Conservation (phyloP, 2,329 filamentous ascomycete species). For the Mollisiaceae sp. region DNA sequence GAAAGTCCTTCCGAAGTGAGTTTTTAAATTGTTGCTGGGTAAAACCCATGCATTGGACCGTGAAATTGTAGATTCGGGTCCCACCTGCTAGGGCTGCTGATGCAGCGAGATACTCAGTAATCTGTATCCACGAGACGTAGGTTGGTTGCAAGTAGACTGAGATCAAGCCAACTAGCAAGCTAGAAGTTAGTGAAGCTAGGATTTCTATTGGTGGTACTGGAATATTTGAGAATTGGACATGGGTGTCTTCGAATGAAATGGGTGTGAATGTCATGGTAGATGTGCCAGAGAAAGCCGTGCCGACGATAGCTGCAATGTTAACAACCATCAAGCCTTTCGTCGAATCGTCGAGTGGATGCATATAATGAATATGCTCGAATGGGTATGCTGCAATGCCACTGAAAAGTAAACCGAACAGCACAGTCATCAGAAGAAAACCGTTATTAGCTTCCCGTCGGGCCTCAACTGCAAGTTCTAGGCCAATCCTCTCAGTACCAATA, state of each 20-base stretch:
- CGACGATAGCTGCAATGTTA: conserved; percentile 26
- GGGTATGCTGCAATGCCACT: conserved; percentile 27
- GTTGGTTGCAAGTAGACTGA: conserved; percentile 28
- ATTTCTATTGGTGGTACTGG: conserved; percentile 20
- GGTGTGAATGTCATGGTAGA: conserved; percentile 33
- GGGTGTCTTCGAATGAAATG: conserved; percentile 27
- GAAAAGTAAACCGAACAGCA: conserved; percentile 30
- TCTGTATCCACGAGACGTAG: conserved; percentile 31
- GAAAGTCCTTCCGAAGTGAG: not conserved
- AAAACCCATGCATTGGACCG: conserved; percentile 11
- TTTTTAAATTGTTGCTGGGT: conserved; percentile 17
- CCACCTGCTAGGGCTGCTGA: conserved; percentile 23
- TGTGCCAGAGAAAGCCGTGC: conserved; percentile 29
- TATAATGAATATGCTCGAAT: conserved; percentile 23
- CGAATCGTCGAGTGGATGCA: conserved; percentile 8
- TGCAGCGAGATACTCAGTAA: conserved; percentile 27
- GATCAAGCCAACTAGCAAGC: conserved; percentile 25
- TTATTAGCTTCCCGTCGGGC: conserved; percentile 29
- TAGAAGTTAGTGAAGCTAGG: conserved; percentile 25
- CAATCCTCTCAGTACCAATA: conserved; percentile 28
- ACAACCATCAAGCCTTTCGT: conserved; percentile 27
- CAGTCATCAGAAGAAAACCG: conserved; percentile 34
- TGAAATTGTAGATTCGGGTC: conserved; percentile 19
- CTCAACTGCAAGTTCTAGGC: conserved; percentile 18
- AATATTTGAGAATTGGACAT: conserved; percentile 20